These are phyloP conservation scores for Dictyostelium intermedium DNA, from an alignment of 78 protist species.

Conservation along the genomic window DNA sequence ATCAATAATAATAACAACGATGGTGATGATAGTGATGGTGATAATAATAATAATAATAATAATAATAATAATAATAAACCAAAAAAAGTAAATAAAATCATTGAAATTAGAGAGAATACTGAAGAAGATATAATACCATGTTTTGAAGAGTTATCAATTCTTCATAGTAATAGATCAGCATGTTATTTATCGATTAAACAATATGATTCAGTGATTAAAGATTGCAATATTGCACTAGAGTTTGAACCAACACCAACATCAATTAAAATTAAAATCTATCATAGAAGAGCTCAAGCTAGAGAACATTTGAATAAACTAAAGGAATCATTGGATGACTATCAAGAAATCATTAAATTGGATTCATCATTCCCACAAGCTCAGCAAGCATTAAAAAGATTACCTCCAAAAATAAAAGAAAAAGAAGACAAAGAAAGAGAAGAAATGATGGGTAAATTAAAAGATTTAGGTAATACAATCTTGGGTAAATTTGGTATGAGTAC, in stretches of 20 bases:
- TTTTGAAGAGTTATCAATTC: slow-evolving; percentile 51
- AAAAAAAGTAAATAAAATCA: slow-evolving; percentile 32
- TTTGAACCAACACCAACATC: slow-evolving; percentile 3
- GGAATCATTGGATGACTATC: slow-evolving; percentile 61
- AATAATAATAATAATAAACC: neutral
- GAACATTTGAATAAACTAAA: slow-evolving; percentile 30
- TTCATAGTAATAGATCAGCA: slow-evolving; percentile 67
- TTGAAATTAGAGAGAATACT: slow-evolving; percentile 58
- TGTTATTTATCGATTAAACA: neutral
- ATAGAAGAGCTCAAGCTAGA: slow-evolving; percentile 74
- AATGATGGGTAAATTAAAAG: slow-evolving; percentile 93
- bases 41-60: neutral
- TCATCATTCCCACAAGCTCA: neutral
- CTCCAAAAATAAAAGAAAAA: slow-evolving; percentile 54
- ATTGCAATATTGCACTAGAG: slow-evolving; percentile 45
- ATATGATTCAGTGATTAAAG: slow-evolving; percentile 46
- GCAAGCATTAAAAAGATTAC: slow-evolving; percentile 35
- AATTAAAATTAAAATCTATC: slow-evolving; percentile 18
- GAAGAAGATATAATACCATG: slow-evolving; percentile 23
- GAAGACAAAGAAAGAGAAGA: slow-evolving; percentile 78
- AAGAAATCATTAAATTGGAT: slow-evolving; percentile 7
- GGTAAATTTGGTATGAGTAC: slow-evolving; percentile 93
- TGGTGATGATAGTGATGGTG: neutral
- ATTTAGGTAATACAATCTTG: slow-evolving; percentile 90
- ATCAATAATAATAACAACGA: neutral